These are phyloP conservation scores for Naganishia albida DNA, from an alignment of 1,284 basidiomycete species.

Conservation along the genomic window DNA sequence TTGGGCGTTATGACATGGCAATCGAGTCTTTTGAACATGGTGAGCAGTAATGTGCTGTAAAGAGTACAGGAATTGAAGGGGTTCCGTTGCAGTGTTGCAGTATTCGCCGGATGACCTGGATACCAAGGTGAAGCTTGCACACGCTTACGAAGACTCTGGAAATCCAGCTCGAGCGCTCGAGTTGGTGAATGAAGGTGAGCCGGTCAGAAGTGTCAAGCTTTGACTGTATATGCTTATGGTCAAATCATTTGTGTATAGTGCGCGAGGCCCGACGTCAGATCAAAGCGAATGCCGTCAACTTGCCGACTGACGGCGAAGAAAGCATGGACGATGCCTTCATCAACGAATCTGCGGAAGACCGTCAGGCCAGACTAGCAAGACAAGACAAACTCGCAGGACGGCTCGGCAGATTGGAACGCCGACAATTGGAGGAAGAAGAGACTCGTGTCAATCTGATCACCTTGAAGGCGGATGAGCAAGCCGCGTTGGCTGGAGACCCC, in stretches of 20 bases:
- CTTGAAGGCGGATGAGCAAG: slow-evolving; percentile 37
- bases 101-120: slow-evolving; percentile 74
- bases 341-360: not conserved
- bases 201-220: not conserved
- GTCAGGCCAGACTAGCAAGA: slow-evolving; percentile 6
- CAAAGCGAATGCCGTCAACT: not conserved
- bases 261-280: slow-evolving; percentile 30
- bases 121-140: slow-evolving; percentile 82
- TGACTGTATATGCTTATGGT: not conserved
- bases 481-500: slow-evolving; percentile 52
- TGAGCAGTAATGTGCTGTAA: slow-evolving; percentile 48
- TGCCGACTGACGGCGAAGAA: slow-evolving; percentile 1
- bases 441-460: slow-evolving; percentile 23
- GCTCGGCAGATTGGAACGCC: slow-evolving; percentile 13
- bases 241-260: not conserved
- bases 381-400: slow-evolving; percentile 13
- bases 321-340: slow-evolving; percentile 10
- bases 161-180: slow-evolving; percentile 74
- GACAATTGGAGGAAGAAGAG: slow-evolving; percentile 20
- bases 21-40: slow-evolving; percentile 80
- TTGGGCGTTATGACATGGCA: slow-evolving; percentile 71
- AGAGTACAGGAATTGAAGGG: not conserved
- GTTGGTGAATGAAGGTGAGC: slow-evolving; percentile 77
- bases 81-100: slow-evolving; percentile 62
- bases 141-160: slow-evolving; percentile 76